These are phyloP conservation scores for Mortierella antarctica DNA, from an alignment of 192 early-diverging fungal species.

Conservation along the genomic window DNA sequence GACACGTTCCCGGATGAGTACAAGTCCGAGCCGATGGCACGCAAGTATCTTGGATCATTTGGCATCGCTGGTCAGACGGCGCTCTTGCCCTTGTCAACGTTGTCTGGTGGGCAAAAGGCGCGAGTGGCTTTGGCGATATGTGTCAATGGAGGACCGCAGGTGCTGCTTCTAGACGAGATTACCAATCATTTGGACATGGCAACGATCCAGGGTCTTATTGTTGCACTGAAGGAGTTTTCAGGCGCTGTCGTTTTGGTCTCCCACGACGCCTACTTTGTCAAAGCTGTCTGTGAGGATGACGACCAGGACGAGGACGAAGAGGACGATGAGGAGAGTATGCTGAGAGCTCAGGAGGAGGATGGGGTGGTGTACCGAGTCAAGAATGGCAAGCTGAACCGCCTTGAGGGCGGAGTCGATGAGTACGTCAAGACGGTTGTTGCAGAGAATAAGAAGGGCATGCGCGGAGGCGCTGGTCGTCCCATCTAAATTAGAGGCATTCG, in stretches of 20 bases:
- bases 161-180: conserved; percentile 83
- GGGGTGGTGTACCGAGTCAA: conserved; percentile 60
- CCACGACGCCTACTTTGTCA: conserved; percentile 91
- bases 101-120: conserved; percentile 88
- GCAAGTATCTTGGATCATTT: conserved; percentile 82
- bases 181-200: conserved; percentile 93
- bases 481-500: background rate
- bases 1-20: conserved; percentile 49
- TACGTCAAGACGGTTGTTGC: conserved; percentile 61
- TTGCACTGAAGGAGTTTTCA: conserved; percentile 73
- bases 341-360: conserved; percentile 34
- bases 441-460: conserved; percentile 55
- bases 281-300: conserved; percentile 65
- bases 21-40: conserved; percentile 45
- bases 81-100: conserved; percentile 63
- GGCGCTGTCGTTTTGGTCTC: conserved; percentile 86
- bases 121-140: conserved; percentile 81
- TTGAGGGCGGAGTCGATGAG: conserved; percentile 75
- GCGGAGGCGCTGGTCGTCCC: conserved; percentile 40
- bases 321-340: conserved; percentile 29
- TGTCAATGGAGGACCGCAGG: conserved; percentile 71
- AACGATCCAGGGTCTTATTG: conserved; percentile 80
- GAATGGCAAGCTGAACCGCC: conserved; percentile 58
- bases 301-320: conserved; percentile 32
- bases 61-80: conserved; percentile 76